These are phyloP conservation scores for Diphasiastrum complanatum DNA, from an alignment of 83 land plant species.

Conservation along the genomic window DNA sequence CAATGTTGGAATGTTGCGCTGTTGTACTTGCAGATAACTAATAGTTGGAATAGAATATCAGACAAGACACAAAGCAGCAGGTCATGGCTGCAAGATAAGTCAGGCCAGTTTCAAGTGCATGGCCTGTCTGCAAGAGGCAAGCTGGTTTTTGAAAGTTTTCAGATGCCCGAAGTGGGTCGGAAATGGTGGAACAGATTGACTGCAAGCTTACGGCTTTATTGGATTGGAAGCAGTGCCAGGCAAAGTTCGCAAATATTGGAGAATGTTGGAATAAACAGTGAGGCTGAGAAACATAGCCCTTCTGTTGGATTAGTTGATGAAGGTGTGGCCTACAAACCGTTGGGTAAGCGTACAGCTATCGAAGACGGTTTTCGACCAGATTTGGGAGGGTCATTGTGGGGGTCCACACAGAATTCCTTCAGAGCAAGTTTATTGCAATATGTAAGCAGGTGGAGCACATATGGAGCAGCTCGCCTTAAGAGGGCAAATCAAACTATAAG, in stretches of 20 bases:
- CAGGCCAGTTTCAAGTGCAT: no score
- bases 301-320: no score
- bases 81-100: no score
- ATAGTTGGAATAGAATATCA: slow-evolving; percentile 22
- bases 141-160: no score
- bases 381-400: slow-evolving; percentile 14
- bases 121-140: no score
- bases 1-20: not conserved
- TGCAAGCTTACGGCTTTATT: not conserved
- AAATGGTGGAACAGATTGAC: no score
- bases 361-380: slow-evolving; percentile 28
- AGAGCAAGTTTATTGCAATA: slow-evolving; percentile 50
- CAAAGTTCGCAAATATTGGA: not conserved
- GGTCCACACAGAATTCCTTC: slow-evolving; percentile 41
- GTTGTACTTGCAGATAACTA: slow-evolving; percentile 11
- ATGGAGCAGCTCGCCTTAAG: slow-evolving; percentile 37
- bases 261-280: slow-evolving; percentile 20
- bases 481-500: slow-evolving; percentile 26
- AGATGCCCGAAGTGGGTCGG: no score
- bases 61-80: slow-evolving; percentile 4
- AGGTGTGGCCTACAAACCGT: no score
- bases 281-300: no score
- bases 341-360: no score
- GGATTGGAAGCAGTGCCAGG: not conserved
- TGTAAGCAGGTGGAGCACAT: slow-evolving; percentile 48